phyloP scores from a whole-genome alignment of 2,329 filamentous ascomycete species.

The Grosmannia penicillata region DNA sequence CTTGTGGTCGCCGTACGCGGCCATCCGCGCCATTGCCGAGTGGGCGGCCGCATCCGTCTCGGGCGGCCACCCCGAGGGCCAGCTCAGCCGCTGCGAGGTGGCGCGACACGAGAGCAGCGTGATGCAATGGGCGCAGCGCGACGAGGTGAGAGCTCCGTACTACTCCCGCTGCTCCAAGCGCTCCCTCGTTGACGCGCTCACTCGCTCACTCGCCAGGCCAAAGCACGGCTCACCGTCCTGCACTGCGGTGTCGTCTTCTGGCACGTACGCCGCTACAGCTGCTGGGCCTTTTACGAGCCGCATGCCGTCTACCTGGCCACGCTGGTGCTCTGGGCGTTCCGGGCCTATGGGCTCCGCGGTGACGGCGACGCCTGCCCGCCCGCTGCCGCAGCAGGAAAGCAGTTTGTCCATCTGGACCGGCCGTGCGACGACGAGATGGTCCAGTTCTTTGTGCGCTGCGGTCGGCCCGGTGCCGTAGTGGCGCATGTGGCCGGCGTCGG shows the following conservation, averaged over 20 bases:
- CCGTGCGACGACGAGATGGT: slow-evolving; percentile 4
- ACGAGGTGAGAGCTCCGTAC: slow-evolving; percentile 9
- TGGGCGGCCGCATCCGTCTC: slow-evolving; percentile 14
- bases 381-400: background rate
- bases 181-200: no score
- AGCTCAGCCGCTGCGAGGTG: slow-evolving; percentile 10
- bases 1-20: slow-evolving; percentile 30
- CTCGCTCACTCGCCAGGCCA: slow-evolving; percentile 19
- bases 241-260: slow-evolving; percentile 30
- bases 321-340: slow-evolving; percentile 24
- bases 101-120: slow-evolving; percentile 15
- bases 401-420: slow-evolving; percentile 2
- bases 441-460: slow-evolving; percentile 2
- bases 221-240: slow-evolving; percentile 27
- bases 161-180: background rate
- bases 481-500: slow-evolving; percentile 1
- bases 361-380: background rate
- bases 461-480: background rate
- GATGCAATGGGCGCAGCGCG: slow-evolving; percentile 19
- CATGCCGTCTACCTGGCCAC: slow-evolving; percentile 22
- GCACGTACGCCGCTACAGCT: slow-evolving; percentile 29
- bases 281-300: slow-evolving; percentile 23
- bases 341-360: slow-evolving; percentile 6
- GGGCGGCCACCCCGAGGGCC: no score
- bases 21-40: slow-evolving; percentile 27